Evolutionary conservation across 345 rosid species (phyloP).

Genomic region (Aquilaria yunnanensis): DNA sequence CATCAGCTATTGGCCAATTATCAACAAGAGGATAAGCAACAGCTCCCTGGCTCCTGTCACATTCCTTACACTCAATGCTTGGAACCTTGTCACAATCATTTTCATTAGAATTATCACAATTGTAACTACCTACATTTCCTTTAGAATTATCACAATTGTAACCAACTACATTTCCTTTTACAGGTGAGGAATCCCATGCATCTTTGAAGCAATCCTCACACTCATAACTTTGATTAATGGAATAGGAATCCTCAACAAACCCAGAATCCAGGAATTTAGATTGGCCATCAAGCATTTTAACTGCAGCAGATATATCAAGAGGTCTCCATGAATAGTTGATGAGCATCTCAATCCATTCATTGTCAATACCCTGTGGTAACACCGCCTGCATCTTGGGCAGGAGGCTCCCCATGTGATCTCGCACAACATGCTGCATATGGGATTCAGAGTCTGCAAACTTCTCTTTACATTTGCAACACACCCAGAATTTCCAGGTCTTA

Average conservation of each 20-base stretch:
- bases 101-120: constrained; percentile 20
- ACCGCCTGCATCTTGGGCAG: constrained; percentile 65
- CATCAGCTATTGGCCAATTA: constrained; percentile 73
- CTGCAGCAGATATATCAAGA: constrained; percentile 58
- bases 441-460: constrained; percentile 57
- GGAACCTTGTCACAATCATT: constrained; percentile 27
- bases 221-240: constrained; percentile 34
- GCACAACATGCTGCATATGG: constrained; percentile 77
- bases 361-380: constrained; percentile 67
- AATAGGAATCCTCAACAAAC: constrained; percentile 29
- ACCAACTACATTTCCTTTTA: constrained; percentile 42
- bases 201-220: constrained; percentile 64
- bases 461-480: constrained; percentile 58
- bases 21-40: constrained; percentile 30
- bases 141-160: constrained; percentile 28
- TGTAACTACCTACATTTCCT: constrained; percentile 33
- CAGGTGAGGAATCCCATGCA: constrained; percentile 78
- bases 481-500: constrained; percentile 80
- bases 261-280: constrained; percentile 37
- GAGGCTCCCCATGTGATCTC: constrained; percentile 71
- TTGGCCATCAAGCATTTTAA: constrained; percentile 47
- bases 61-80: constrained; percentile 28
- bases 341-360: constrained; percentile 71
- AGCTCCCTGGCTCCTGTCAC: constrained; percentile 32
- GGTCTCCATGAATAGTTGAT: constrained; percentile 79